Evolutionary conservation across 2,329 filamentous ascomycete genomes (phyloP).

Genomic region (Fusarium avenaceum): DNA sequence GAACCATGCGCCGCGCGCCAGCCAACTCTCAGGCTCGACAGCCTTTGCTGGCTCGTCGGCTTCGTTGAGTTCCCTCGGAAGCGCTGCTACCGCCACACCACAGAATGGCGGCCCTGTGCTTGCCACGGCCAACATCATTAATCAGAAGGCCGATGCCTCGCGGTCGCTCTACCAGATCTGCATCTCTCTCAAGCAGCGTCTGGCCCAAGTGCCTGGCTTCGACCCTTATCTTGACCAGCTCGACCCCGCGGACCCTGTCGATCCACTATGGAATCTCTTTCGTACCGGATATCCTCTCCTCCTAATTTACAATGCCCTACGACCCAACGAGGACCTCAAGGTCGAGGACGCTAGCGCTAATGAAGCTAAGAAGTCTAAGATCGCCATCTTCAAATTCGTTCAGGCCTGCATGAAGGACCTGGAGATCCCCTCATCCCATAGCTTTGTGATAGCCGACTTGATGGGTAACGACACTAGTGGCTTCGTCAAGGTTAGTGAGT

Average conservation of each 20-base stretch:
- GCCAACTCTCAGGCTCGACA: constrained; percentile 74
- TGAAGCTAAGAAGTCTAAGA: constrained; percentile 84
- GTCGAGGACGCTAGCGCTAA: constrained; percentile 72
- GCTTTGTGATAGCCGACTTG: constrained; percentile 91
- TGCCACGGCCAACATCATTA: constrained; percentile 94
- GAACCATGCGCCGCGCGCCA: constrained; percentile 68
- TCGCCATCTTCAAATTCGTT: constrained; percentile 92
- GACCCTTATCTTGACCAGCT: constrained; percentile 80
- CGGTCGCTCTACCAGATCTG: constrained; percentile 96
- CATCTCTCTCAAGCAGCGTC: constrained; percentile 82
- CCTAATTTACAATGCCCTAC: constrained; percentile 87
- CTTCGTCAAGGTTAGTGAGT: constrained; percentile 83
- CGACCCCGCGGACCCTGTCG: constrained; percentile 81
- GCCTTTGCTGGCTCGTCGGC: constrained; percentile 66
- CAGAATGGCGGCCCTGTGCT: constrained; percentile 73
- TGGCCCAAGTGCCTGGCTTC: constrained; percentile 87
- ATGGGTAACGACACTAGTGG: constrained; percentile 96
- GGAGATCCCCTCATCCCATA: constrained; percentile 82
- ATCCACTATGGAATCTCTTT: constrained; percentile 89
- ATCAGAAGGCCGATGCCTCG: constrained; percentile 92
- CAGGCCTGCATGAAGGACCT: constrained; percentile 89
- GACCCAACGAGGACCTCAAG: constrained; percentile 75
- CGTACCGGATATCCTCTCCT: constrained; percentile 87
- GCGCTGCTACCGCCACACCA: constrained; percentile 58
- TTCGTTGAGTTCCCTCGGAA: constrained; percentile 65